Conservation (phyloP, 2,329 filamentous ascomycete species). For the Diaporthe nobilis region DNA sequence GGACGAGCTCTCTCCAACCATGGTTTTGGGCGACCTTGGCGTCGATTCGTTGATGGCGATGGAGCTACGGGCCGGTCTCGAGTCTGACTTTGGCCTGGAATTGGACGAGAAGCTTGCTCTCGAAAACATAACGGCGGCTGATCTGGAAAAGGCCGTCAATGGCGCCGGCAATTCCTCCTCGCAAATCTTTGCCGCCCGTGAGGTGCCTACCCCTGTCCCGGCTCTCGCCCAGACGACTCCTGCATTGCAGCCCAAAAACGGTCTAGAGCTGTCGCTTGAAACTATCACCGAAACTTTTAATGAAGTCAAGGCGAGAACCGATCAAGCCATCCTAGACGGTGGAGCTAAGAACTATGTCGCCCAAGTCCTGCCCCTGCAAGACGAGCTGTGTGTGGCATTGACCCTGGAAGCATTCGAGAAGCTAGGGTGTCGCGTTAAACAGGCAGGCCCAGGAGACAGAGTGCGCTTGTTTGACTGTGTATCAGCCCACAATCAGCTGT, state of each 20-base stretch:
- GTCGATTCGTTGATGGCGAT: conserved; percentile 63
- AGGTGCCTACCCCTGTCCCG: too few relatives aligned
- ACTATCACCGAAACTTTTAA: neutral
- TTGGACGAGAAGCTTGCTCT: neutral
- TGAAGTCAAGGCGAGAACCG: neutral
- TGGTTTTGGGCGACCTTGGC: conserved; percentile 58
- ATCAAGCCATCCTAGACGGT: conserved; percentile 45
- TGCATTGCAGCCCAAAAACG: neutral
- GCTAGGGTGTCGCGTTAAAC: conserved; percentile 47
- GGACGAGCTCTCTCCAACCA: neutral
- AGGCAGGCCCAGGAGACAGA: conserved; percentile 46
- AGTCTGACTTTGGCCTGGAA: neutral
- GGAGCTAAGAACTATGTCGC: conserved; percentile 38
- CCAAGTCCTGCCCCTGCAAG: conserved; percentile 43
- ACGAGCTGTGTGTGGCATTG: conserved; percentile 47
- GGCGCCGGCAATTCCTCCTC: neutral
- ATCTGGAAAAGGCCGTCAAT: neutral
- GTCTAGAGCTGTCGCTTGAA: neutral
- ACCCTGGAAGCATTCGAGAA: conserved; percentile 54
- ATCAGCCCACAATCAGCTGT: conserved; percentile 49
- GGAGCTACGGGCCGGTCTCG: neutral
- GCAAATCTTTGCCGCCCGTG: too few relatives aligned
- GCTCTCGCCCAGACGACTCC: too few relatives aligned
- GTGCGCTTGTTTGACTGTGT: neutral
- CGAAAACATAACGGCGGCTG: neutral